Conservation (phyloP, 192 early-diverging fungal genomes). For the Ramicandelaber brevisporus region DNA sequence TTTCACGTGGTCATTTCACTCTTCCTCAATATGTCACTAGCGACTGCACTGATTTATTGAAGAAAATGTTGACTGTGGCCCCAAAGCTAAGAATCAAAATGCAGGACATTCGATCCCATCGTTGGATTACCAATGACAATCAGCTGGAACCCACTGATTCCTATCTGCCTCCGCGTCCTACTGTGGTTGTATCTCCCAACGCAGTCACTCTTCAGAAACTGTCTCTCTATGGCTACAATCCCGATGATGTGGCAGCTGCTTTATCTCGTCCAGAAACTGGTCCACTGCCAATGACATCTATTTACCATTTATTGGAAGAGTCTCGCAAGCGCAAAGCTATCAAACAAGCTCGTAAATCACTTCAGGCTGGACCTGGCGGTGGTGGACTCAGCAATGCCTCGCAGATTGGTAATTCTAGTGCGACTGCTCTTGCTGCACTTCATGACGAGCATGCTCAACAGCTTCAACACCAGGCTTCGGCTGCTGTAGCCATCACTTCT, state of each 20-base stretch:
- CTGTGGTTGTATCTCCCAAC: slow-evolving; percentile 14
- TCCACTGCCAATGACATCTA: slow-evolving; percentile 13
- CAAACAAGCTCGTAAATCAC: background rate
- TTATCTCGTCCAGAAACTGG: slow-evolving; percentile 12
- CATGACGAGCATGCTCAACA: too few species aligned
- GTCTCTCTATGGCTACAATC: slow-evolving; percentile 11
- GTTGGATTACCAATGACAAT: slow-evolving; percentile 53
- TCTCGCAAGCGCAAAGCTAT: slow-evolving; percentile 10
- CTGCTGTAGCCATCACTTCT: too few species aligned
- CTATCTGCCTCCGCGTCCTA: slow-evolving; percentile 30
- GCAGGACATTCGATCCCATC: slow-evolving; percentile 36
- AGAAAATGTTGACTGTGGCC: slow-evolving; percentile 44
- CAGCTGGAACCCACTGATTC: slow-evolving; percentile 29
- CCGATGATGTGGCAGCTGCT: slow-evolving; percentile 8
- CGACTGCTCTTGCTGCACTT: too few species aligned
- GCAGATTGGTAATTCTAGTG: too few species aligned
- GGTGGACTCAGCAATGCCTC: too few species aligned
- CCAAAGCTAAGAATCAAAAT: slow-evolving; percentile 38
- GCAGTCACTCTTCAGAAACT: slow-evolving; percentile 14
- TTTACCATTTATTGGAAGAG: slow-evolving; percentile 16
- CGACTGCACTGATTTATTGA: slow-evolving; percentile 31
- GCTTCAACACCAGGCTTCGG: too few species aligned
- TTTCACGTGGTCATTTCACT: slow-evolving; percentile 34
- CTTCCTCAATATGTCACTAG: slow-evolving; percentile 25
- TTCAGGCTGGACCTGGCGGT: too few species aligned